Percentiles rank a stretch among this genome's conserved stretches.
phyloP scores from a whole-genome alignment of 2,329 filamentous ascomycete genomes.

The Fusarium sp. region DNA sequence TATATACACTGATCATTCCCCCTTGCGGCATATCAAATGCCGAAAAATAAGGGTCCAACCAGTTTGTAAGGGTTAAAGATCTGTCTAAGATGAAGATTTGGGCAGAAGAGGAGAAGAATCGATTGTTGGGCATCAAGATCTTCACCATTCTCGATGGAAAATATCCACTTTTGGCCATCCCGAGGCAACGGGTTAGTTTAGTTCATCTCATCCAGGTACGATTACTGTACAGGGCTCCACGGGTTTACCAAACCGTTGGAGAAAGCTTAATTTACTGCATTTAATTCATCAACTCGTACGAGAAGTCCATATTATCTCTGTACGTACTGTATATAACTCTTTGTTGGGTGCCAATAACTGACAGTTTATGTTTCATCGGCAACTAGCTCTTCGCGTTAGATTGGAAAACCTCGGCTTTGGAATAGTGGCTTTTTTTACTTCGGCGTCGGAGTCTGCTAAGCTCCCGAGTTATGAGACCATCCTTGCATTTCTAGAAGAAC shows the following conservation, averaged over 20 bases:
- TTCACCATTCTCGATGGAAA: background rate
- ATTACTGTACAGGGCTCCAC: background rate
- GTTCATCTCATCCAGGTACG: background rate
- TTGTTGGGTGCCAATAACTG: no score
- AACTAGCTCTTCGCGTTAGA: background rate
- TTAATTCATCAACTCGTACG: background rate
- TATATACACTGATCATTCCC: background rate
- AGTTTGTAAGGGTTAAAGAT: background rate
- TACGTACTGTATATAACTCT: background rate
- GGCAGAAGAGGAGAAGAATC: background rate
- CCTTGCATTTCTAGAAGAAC: conserved; percentile 5
- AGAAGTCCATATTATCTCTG: no score
- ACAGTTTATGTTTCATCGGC: background rate
- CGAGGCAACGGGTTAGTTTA: conserved; percentile 20
- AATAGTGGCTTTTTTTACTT: background rate
- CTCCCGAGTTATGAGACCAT: conserved; percentile 7
- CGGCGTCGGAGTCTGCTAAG: conserved; percentile 8
- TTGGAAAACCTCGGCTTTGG: background rate
- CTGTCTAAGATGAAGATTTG: background rate
- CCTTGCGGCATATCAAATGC: background rate
- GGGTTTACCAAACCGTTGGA: conserved; percentile 18
- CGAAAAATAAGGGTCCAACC: conserved; percentile 4
- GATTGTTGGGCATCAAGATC: conserved; percentile 37
- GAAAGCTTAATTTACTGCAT: conserved; percentile 20
- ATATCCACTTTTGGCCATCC: conserved; percentile 15